Evolutionary conservation across 169 alveolate genomes (phyloP).

Genomic region (Perkinsus olseni): DNA sequence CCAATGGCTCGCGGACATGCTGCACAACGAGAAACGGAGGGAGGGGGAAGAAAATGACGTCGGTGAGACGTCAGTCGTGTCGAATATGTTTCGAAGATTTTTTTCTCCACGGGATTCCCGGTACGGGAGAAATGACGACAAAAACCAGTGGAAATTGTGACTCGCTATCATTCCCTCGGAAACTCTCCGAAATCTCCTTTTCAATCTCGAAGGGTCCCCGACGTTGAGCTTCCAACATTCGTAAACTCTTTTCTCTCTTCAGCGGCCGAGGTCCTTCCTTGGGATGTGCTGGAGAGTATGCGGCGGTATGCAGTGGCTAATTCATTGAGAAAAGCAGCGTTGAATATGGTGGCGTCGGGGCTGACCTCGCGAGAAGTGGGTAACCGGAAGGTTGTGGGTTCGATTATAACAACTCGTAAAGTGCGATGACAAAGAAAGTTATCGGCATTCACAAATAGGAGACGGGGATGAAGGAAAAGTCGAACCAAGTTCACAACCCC

Average conservation of each 20-base stretch:
- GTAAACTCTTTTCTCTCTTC: neutral
- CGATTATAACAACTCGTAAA: too few relatives aligned
- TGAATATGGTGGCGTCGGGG: neutral
- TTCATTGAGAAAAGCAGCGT: neutral
- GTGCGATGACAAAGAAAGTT: too few relatives aligned
- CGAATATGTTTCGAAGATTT: neutral
- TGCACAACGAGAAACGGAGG: neutral
- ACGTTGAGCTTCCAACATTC: too few relatives aligned
- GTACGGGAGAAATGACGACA: too few relatives aligned
- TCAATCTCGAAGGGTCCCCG: too few relatives aligned
- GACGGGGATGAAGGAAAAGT: too few relatives aligned
- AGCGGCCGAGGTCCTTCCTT: neutral
- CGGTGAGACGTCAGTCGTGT: neutral
- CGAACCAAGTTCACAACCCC: too few relatives aligned
- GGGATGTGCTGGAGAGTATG: neutral
- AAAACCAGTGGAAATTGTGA: too few relatives aligned
- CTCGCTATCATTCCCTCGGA: too few relatives aligned
- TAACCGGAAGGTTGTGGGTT: neutral
- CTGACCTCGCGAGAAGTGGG: neutral
- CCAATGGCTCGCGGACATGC: neutral
- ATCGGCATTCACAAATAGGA: too few relatives aligned
- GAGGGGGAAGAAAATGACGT: neutral
- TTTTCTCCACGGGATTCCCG: too few relatives aligned
- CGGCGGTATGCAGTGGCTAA: neutral
- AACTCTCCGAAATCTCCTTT: too few relatives aligned